Evolutionary conservation across 139 green algal species (phyloP), one percentile per base, ranked within the genome.

Genomic region (Dunaliella sp.): DNA sequence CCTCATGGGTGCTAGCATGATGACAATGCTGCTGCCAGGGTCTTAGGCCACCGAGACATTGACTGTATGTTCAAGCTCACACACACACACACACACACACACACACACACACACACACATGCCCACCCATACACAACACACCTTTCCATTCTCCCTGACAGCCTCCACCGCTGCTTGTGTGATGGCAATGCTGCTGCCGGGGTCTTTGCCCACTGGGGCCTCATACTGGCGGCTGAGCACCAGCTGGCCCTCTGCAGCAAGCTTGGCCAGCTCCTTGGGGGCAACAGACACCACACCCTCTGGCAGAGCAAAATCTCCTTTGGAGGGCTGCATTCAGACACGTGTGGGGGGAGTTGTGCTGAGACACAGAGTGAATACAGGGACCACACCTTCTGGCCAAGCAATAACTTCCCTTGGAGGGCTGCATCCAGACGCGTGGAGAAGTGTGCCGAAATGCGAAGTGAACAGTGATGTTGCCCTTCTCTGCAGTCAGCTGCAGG

Each of bases 251-350:
- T 88, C 81, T 1, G 85, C 77, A 0, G 85, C 87, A 37, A 93
- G 58, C 65, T 91, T 91, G 3, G 38, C 21, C 36, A 94, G 75
- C 22, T 87, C 87, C 84, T 94, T 92, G 65, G 87, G 12, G 21
- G 84, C 76, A 25, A 93, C 81, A 73, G 90, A 92, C 25, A 35
- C 76, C 30, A 87, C 37, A 1, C 74, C 73, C 1, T 77, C 36
- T 33, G 33, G 83, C 48, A 65, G 48, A 2, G 77, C 59, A 1
- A 85, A 79, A 34, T 92, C 88, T 2, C 88, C 89, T 81, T 92
- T 92, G 35, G 30, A 85, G 1, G 91, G 88, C 85, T 65, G 48
- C 48, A 65, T 26, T 26, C 48, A n/a, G n/a, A 65, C 48, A 65
- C 7, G 16, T 65, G 48, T 65, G 48, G 48, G 7, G 48, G 48